These are phyloP conservation scores for Pilobolus umbonatus DNA, from an alignment of 192 early-diverging fungal genomes.

Conservation along the genomic window DNA sequence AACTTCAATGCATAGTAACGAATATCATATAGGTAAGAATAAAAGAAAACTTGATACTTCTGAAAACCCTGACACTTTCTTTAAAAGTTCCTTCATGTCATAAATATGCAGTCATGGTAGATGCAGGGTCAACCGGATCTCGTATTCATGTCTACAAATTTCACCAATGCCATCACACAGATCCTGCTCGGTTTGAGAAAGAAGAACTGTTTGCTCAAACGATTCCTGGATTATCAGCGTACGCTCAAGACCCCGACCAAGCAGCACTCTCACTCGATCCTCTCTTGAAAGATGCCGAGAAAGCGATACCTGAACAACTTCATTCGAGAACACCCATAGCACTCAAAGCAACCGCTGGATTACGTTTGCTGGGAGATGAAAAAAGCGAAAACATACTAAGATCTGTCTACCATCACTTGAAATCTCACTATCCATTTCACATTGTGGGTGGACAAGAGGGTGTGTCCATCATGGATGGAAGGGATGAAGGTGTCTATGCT, in stretches of 20 bases:
- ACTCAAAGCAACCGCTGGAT: conserved; percentile 85
- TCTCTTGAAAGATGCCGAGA: conserved; percentile 60
- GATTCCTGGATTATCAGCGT: conserved; percentile 77
- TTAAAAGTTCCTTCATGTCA: background rate
- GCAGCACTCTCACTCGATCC: conserved; percentile 70
- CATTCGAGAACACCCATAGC: conserved; percentile 72
- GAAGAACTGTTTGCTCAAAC: conserved; percentile 68
- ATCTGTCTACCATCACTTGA: conserved; percentile 54
- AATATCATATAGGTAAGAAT: too few species aligned
- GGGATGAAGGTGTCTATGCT: conserved; percentile 82
- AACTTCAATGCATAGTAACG: too few species aligned
- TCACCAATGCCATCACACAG: conserved; percentile 62
- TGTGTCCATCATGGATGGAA: conserved; percentile 85
- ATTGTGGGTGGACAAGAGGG: conserved; percentile 50
- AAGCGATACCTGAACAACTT: conserved; percentile 54
- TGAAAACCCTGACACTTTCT: background rate
- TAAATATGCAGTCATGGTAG: conserved; percentile 79
- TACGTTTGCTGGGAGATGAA: conserved; percentile 62
- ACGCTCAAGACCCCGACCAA: conserved; percentile 51
- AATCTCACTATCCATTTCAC: conserved; percentile 62
- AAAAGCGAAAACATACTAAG: conserved; percentile 67
- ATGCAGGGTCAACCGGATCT: conserved; percentile 85
- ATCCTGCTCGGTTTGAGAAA: conserved; percentile 61
- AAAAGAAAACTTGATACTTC: background rate
- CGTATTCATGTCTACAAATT: conserved; percentile 88